Conservation (phyloP, 1,284 basidiomycete species). For the Kalmanozyma brasiliensis region DNA sequence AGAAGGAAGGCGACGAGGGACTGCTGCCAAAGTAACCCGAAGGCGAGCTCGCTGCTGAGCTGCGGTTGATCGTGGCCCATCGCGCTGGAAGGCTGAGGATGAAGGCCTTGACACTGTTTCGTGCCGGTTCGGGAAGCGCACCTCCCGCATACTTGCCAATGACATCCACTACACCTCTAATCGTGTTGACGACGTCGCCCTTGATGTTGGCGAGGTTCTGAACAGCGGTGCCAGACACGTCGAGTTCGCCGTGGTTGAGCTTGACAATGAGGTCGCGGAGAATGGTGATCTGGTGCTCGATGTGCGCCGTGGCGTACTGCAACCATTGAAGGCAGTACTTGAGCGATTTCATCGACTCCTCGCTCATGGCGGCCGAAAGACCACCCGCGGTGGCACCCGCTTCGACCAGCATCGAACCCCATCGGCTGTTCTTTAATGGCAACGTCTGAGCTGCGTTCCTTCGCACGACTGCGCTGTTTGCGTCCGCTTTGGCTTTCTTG, state of each 20-base stretch:
- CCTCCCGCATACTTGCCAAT: constrained; percentile 85
- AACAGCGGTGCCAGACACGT: constrained; percentile 47
- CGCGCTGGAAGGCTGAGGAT: constrained; percentile 83
- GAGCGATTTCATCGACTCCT: constrained; percentile 86
- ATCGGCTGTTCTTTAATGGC: constrained; percentile 72
- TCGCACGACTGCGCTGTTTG: constrained; percentile 23
- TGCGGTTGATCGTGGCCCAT: constrained; percentile 73
- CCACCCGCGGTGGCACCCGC: constrained; percentile 77
- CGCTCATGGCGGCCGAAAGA: constrained; percentile 84
- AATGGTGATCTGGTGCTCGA: constrained; percentile 85
- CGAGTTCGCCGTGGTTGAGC: constrained; percentile 60
- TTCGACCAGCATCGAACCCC: constrained; percentile 84
- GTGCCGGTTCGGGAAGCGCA: constrained; percentile 84
- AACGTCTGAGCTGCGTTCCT: constrained; percentile 61
- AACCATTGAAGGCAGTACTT: constrained; percentile 90
- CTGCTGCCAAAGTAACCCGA: constrained; percentile 54
- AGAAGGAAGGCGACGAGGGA: constrained; percentile 59
- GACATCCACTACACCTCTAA: constrained; percentile 87
- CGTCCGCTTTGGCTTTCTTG: constrained; percentile 11
- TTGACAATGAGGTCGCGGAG: constrained; percentile 72
- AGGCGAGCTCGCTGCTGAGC: constrained; percentile 30
- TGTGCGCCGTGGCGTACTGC: constrained; percentile 85
- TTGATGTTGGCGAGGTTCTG: constrained; percentile 76
- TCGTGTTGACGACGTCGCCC: constrained; percentile 83
- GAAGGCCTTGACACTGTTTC: constrained; percentile 79